Evolutionary conservation across 805 yeast genomes (phyloP), one percentile per base, ranked within the genome.

Genomic region (Nakazawaea siamensis): DNA sequence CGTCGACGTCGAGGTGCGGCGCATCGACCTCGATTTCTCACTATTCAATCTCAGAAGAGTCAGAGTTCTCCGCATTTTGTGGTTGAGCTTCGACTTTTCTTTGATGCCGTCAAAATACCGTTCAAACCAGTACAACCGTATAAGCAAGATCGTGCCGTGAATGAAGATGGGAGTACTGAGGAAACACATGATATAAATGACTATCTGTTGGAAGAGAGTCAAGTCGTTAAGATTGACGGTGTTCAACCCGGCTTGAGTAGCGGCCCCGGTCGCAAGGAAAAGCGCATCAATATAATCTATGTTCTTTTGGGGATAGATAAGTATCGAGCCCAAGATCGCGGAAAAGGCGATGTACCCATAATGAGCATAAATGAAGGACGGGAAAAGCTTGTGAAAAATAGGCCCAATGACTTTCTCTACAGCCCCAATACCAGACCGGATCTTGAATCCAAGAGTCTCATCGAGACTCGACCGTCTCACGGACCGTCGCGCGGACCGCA

Each of bases 201-300:
- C 63, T 12, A 87, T 70, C 51, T 90, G 97, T 55, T 92, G 98
- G 58, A 80, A 90, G 29, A 82, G 53, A 0, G 66, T 57, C 38
- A 88, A 44, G 0, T 62, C 56, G 51, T 85, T 85, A 25, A 80
- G 43, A 46, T 86, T 74, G 17, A 84, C 64, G 0, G 96, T 80
- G 52, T 86, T 87, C 37, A 92, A 60, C 1, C 99, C 99, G 0
- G 96, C 94, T 51, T 90, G 96, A 2, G 97, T 86, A 1, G 80
- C 59, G 0, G 92, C 76, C 9, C 94, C 90, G 9, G 78, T 62
- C 0, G 87, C 70, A 37, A 84, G 61, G 54, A 90, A 84, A 23
- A 92, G 58, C 2, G 81, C 75, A 60, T 92, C 97, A 29, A 84
- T 79, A 53, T 90, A 92, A 7, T 49, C 35, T 25, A 70, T 50